These are phyloP conservation scores for Penicillium roqueforti DNA, from an alignment of 495 filamentous ascomycete species.

Conservation along the genomic window DNA sequence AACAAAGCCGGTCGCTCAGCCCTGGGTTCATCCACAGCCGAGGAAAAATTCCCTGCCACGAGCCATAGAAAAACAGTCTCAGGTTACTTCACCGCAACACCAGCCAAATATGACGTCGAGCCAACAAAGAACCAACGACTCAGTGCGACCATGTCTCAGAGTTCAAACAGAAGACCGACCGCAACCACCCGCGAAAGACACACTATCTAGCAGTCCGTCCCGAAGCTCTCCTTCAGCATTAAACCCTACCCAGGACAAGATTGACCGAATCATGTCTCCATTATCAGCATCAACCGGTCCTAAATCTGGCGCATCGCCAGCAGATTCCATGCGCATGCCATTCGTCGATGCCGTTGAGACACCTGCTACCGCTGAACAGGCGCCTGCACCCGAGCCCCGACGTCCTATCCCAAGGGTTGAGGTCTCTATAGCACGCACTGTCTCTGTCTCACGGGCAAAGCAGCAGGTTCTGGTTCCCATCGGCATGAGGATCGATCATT, in stretches of 20 bases:
- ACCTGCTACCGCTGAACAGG: constrained; percentile 1
- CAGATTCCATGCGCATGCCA: constrained; percentile 15
- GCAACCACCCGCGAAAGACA: constrained; percentile 14
- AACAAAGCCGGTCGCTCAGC: background rate
- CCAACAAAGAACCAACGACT: background rate
- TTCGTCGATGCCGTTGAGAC: constrained; percentile 2
- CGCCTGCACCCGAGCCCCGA: constrained; percentile 1
- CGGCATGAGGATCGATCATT: constrained; percentile 21
- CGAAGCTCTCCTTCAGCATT: constrained; percentile 12
- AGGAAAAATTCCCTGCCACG: constrained; percentile 3
- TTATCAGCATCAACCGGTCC: constrained; percentile 10
- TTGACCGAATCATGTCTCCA: constrained; percentile 21
- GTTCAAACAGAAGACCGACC: constrained; percentile 1
- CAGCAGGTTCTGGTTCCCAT: constrained; percentile 39
- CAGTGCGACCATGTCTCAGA: background rate
- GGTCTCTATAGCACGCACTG: constrained; percentile 39
- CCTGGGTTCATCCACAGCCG: background rate
- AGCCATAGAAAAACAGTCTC: background rate
- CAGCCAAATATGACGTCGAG: background rate
- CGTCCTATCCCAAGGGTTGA: constrained; percentile 27
- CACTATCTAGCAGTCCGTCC: constrained; percentile 9
- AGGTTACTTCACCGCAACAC: background rate
- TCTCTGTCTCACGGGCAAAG: constrained; percentile 38
- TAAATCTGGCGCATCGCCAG: constrained; percentile 3
- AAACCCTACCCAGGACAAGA: constrained; percentile 6